Evolutionary conservation across 306 rosid genomes (phyloP).

Genomic region (Rosa persica): DNA sequence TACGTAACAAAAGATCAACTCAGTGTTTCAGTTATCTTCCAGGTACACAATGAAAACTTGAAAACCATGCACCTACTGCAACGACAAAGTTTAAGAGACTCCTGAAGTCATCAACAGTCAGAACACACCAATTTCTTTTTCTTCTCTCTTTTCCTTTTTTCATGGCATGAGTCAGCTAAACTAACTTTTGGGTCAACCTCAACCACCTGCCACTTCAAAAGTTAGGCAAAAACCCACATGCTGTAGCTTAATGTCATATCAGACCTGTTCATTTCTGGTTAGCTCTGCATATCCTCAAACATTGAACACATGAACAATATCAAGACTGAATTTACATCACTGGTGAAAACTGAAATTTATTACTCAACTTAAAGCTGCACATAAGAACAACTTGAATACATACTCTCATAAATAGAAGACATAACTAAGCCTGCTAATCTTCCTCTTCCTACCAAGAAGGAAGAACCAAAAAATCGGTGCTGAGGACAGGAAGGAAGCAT

Average conservation of each 20-base stretch:
- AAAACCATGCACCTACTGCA: slow-evolving; percentile 4
- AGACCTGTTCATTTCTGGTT: slow-evolving; percentile 1
- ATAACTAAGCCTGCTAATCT: slow-evolving; percentile 8
- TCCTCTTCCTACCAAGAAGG: not conserved
- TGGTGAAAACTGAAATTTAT: not conserved
- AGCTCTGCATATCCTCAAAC: not conserved
- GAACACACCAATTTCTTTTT: not conserved
- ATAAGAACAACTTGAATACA: slow-evolving; percentile 10
- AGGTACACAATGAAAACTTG: not conserved
- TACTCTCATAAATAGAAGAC: not conserved
- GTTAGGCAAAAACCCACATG: not conserved
- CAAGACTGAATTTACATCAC: not conserved
- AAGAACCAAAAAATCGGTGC: slow-evolving; percentile 14
- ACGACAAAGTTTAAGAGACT: not conserved
- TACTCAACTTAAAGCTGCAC: slow-evolving; percentile 1
- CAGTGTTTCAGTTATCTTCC: not conserved
- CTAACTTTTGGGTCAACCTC: slow-evolving; percentile 6
- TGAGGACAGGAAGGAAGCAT: slow-evolving; percentile 9
- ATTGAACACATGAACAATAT: not conserved
- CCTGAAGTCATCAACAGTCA: not conserved
- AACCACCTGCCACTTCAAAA: not conserved
- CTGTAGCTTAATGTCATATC: not conserved
- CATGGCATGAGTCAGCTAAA: not conserved
- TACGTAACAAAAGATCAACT: not conserved
- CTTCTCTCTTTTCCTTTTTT: not conserved